Conservation (phyloP, 768 basidiomycete genomes). For the Kwoniella newhampshirensis region DNA sequence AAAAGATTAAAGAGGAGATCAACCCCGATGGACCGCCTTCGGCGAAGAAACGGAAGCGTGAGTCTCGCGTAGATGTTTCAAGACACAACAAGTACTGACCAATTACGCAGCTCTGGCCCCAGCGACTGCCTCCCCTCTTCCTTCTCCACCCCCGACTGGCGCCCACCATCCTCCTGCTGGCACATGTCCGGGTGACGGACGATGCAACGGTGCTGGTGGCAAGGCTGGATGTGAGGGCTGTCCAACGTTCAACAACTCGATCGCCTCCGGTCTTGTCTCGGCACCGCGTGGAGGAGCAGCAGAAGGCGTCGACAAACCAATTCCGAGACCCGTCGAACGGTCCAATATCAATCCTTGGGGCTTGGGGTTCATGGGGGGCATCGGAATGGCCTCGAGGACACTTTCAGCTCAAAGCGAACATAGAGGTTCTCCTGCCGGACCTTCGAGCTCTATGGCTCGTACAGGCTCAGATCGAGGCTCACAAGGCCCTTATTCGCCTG, state of each 20-base stretch:
- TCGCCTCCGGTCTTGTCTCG: slow-evolving; percentile 53
- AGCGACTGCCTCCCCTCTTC: slow-evolving; percentile 27
- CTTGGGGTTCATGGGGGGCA: slow-evolving; percentile 24
- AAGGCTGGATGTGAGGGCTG: slow-evolving; percentile 90
- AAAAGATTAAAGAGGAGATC: slow-evolving; percentile 26
- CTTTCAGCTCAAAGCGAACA: slow-evolving; percentile 20
- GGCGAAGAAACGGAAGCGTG: slow-evolving; percentile 38
- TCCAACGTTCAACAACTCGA: slow-evolving; percentile 90
- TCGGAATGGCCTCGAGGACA: slow-evolving; percentile 21
- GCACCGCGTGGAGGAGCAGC: slow-evolving; percentile 56
- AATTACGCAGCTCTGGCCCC: slow-evolving; percentile 22
- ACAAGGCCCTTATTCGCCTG: slow-evolving; percentile 37
- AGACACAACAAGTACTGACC: background rate
- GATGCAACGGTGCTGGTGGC: slow-evolving; percentile 96
- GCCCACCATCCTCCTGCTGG: slow-evolving; percentile 45
- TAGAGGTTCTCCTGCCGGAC: slow-evolving; percentile 17
- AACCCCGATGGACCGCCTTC: slow-evolving; percentile 29
- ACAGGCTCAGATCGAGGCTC: slow-evolving; percentile 34
- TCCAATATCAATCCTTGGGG: slow-evolving; percentile 21
- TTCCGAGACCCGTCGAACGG: slow-evolving; percentile 33
- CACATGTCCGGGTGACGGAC: slow-evolving; percentile 97
- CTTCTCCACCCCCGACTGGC: slow-evolving; percentile 31
- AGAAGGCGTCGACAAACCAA: slow-evolving; percentile 44
- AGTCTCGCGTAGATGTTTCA: slow-evolving; percentile 10
- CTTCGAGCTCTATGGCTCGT: slow-evolving; percentile 16